Base-by-base conservation (phyloP, 495 filamentous ascomycete genomes). In the Terfezia boudieri region DNA sequence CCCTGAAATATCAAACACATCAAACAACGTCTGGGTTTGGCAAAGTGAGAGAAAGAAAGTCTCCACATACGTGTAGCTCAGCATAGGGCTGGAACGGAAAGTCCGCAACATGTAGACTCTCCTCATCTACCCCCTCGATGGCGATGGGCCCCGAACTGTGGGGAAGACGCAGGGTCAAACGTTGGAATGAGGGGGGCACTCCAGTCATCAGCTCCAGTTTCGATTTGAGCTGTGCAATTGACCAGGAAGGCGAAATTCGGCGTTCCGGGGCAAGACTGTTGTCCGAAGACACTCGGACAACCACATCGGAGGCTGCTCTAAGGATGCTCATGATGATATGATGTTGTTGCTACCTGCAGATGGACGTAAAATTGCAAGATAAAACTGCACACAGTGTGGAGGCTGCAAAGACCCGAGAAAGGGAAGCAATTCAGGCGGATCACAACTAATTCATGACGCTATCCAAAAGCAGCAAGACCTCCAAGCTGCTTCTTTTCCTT, bases 121-220 rank as follows among this genome's bases (percentile, higher is more conserved):
- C 83, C 67, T 88, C 83, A 66, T 86, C 74, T 41, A 65, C 70
- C 23, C 79, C 78, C 60, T 78, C 74, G 58, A 86, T 66, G 49
- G 74, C 64, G 50, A 76, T 69, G 55, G 68, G 69, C 36, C 76
- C 67, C 58, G 71, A 71, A 6, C 14, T 46, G 55, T 67, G 69
- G 36, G 76, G 63, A 10, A 77, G 70, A 60, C 75, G 80, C 64
- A 87, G 70, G 49, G 67, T 75, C 52, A 98, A 74, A 52, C 73
- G 76, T 67, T 96, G 92, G 56, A 76, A 77, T 9, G 75, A 73
- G 10, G 86, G 84, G 2, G 90, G 86, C 16, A 98, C 77, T 53
- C 90, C 90, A 2, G 90, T 98, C 70, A 98, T 78, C 57, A 88
- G 83, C 65, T 95, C 88, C 48, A 98, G 77, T 69, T 93, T 94